These are phyloP conservation scores for Lablab purpureus DNA, from an alignment of 306 rosid species.

Conservation along the genomic window DNA sequence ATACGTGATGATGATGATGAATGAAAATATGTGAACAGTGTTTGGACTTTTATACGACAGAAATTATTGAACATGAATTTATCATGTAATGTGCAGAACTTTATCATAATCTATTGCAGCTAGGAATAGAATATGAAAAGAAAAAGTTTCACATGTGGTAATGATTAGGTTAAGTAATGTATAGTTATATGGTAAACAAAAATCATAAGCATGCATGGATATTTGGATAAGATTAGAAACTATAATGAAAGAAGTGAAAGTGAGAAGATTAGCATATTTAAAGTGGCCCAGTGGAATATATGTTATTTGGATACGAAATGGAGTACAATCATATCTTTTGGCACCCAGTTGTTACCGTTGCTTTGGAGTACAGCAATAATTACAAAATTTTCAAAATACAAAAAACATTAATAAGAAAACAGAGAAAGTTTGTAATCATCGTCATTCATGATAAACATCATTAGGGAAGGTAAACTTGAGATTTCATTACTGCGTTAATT, in stretches of 20 bases:
- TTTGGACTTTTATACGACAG: not conserved
- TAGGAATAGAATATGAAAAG: not conserved
- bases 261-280: constrained; percentile 28
- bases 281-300: constrained; percentile 45
- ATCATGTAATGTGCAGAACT: not conserved
- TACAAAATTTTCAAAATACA: constrained; percentile 28
- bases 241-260: constrained; percentile 3
- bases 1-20: not conserved
- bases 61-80: not conserved
- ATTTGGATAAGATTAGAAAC: not conserved
- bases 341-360: constrained; percentile 13
- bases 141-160: not conserved
- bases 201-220: constrained; percentile 8
- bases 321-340: constrained; percentile 39
- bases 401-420: constrained; percentile 25
- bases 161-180: constrained; percentile 11
- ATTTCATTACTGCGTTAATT: constrained; percentile 48
- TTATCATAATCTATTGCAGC: too few relatives aligned
- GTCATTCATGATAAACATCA: constrained; percentile 51
- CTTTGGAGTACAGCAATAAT: constrained; percentile 43
- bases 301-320: constrained; percentile 27
- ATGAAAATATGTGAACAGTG: not conserved
- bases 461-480: constrained; percentile 50
- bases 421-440: constrained; percentile 54
- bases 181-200: not conserved